phyloP scores from a whole-genome alignment of 2,329 filamentous ascomycete genomes.

The Leptosphaerulina australis region DNA sequence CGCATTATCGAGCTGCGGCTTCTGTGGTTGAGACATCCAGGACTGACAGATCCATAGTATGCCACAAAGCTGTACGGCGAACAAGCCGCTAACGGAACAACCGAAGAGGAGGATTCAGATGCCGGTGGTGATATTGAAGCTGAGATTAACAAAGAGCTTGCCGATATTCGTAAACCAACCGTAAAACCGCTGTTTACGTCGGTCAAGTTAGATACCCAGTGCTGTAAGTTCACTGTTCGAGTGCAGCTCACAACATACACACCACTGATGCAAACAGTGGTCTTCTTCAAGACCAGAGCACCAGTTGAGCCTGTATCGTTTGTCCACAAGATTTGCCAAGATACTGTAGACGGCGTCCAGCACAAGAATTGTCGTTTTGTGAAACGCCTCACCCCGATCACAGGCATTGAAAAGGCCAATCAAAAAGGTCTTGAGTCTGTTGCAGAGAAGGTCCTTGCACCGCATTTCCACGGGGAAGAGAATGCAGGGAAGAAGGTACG shows the following conservation, averaged over 20 bases:
- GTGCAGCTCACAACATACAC: background rate
- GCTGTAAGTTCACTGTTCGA: constrained; percentile 50
- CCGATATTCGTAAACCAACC: constrained; percentile 61
- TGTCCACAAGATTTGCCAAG: constrained; percentile 63
- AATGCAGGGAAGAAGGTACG: constrained; percentile 60
- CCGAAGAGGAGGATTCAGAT: constrained; percentile 48
- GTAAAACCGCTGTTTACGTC: constrained; percentile 58
- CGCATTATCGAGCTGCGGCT: background rate
- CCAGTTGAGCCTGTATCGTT: constrained; percentile 66
- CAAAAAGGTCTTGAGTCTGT: constrained; percentile 71
- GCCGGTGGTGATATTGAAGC: constrained; percentile 68
- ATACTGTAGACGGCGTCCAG: constrained; percentile 58
- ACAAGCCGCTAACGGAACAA: constrained; percentile 46
- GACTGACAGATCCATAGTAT: constrained; percentile 64
- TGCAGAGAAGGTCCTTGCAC: constrained; percentile 65
- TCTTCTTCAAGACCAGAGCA: constrained; percentile 63
- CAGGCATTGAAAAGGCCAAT: constrained; percentile 68
- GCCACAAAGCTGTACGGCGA: constrained; percentile 62
- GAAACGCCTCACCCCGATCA: constrained; percentile 66
- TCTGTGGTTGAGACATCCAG: background rate
- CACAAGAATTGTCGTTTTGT: constrained; percentile 63
- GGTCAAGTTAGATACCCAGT: constrained; percentile 62
- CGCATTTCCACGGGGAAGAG: constrained; percentile 65
- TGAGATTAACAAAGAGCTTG: constrained; percentile 74
- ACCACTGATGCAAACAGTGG: constrained; percentile 50